A percentile compares a stretch with the other conserved stretches of the same genome.
These are phyloP conservation scores for Neovahlkampfia damariscottae DNA, from an alignment of 78 protist genomes.

Conservation along the genomic window DNA sequence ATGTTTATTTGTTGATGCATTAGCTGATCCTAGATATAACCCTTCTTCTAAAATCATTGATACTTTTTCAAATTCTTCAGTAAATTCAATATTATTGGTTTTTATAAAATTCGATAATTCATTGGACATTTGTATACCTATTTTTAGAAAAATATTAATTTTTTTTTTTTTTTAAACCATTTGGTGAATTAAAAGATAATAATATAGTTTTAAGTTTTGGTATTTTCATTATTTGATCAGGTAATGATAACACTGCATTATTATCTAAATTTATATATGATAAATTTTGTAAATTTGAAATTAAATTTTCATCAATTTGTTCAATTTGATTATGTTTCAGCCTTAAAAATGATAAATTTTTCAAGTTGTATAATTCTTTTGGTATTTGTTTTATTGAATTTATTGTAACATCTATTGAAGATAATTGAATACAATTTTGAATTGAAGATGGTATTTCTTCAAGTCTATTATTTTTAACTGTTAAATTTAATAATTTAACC, in stretches of 20 bases:
- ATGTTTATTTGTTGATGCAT: background rate
- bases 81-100: background rate
- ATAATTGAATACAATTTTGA: background rate
- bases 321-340: background rate
- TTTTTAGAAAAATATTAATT: no score
- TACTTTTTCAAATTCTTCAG: background rate
- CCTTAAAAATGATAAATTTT: background rate
- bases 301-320: background rate
- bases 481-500: background rate
- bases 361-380: background rate
- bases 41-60: background rate
- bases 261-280: background rate
- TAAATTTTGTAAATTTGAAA: background rate
- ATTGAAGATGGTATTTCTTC: background rate
- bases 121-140: no score
- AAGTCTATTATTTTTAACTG: background rate
- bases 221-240: no score
- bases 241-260: background rate
- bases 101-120: no score
- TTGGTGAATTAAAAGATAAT: no score
- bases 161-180: no score
- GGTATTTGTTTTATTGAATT: background rate
- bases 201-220: no score
- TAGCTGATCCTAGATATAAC: background rate
- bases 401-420: background rate